Base-by-base conservation (phyloP, 768 basidiomycete species). In the Sistotremastrum niveocremeum region DNA sequence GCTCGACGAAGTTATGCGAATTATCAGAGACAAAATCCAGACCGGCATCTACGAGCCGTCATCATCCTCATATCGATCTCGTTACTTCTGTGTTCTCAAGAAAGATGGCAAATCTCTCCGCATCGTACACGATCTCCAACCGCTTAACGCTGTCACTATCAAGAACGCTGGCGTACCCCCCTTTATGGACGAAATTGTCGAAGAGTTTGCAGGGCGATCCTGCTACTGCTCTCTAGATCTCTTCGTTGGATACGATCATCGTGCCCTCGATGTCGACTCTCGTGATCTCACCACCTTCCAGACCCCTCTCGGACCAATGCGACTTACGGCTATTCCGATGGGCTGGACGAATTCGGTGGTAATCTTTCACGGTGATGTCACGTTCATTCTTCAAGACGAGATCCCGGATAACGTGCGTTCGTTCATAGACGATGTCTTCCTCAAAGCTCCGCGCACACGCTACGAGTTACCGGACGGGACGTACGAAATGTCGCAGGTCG, bases 11-110 rank as follows among this genome's bases (percentile, higher is more conserved):
- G 59, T 71, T 9, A 51, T 51, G n/a, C 34, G 53, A 4, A 43
- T 68, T 0, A 56, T 70, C 6, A 55, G 59, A 11, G 46, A 51
- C 1, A 71, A 71, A 47, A 59, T 70, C 7, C 56, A 49, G 0
- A 53, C 65, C 0, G 66, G 71, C 0, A 60, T 69, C 0, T 71
- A 69, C 44, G 62, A 73, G 51, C 62, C 57, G 0, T 65, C 61
- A 0, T 59, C 67, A 34, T 60, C 60, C 0, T 66, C 66, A 0
- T 73, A 73, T 31, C 53, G 63, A 0, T 65, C 64, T 0, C 45
- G 59, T 5, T 70, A 65, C 67, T 73, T 70, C 44, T 63, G 60
- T 32, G 62, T 70, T 0, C 39, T 55, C 4, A 68, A 69, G 55
- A 66, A 67, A 46, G 61, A 68, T 46, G 56, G 65, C 0, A 61